Base-by-base conservation (phyloP, 495 filamentous ascomycete genomes). In the Penicillium roqueforti region DNA sequence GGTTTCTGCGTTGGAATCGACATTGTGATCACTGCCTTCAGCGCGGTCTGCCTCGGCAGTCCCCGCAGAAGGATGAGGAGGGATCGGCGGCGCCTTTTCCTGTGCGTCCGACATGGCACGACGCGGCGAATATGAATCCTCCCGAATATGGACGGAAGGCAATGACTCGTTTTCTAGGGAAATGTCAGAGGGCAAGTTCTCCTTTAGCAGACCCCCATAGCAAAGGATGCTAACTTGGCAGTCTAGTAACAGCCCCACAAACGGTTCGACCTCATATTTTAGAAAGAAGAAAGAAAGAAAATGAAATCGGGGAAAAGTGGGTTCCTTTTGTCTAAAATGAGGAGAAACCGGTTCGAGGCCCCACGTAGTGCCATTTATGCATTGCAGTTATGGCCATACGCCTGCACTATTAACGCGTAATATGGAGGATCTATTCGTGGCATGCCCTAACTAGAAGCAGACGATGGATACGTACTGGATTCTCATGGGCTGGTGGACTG, bases 341-440 rank as follows among this genome's bases (percentile, higher is more conserved):
- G 31, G 31, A 54, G 40, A 36, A 45, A 13, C 54, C 38, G 48
- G 31, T 19, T 11, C 29, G 0, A 43, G 25, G 40, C 13, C 23
- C 25, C n/a, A 45, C 8, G 8, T 26, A n/a, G 4, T 43, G 22
- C 14, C 25, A 25, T 36, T 51, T 28, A 59, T 48, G 59, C 45
- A 42, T 58, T 63, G 57, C 60, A 54, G 57, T 65, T 60, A 62
- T 65, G 26, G 41, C 51, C 41, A 32, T 36, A 41, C 37, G 25
- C 26, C 28, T 22, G 22, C 28, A 6, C 25, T 6, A 13, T 1
- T 31, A 4, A 6, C 6, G 25, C 9, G 9, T 7, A 11, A 31
- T 13, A 31, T 31, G 3, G 6, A 25, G 29, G 10, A 7, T 36
- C 7, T 36, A 29, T 22, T 47, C 45, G 29, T 47, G 45, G 32